Conservation (phyloP, 2,329 filamentous ascomycete species). For the Talaromyces sp. region DNA sequence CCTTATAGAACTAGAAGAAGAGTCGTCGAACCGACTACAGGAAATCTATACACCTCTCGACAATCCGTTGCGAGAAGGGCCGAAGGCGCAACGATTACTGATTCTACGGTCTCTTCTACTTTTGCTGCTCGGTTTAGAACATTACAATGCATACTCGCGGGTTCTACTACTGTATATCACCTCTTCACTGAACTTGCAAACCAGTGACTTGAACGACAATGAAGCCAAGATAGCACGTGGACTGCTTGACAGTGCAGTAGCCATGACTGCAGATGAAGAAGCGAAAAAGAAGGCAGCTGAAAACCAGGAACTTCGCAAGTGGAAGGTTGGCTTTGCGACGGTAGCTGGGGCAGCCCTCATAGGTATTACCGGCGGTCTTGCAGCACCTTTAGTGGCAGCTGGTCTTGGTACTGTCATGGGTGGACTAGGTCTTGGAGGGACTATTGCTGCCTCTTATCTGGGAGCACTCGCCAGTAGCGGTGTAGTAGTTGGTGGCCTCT, state of each 20-base stretch:
- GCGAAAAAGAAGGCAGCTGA: constrained; percentile 68
- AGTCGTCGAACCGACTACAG: constrained; percentile 28
- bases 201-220: constrained; percentile 62
- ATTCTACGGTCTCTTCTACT: constrained; percentile 70
- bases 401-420: constrained; percentile 76
- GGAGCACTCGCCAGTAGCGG: constrained; percentile 76
- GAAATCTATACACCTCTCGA: constrained; percentile 56
- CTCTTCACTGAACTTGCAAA: constrained; percentile 66
- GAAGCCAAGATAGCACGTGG: constrained; percentile 72
- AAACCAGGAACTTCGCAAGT: constrained; percentile 61
- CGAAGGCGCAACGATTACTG: constrained; percentile 52
- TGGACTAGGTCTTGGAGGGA: constrained; percentile 69
- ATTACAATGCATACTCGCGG: constrained; percentile 71
- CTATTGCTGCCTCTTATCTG: constrained; percentile 71
- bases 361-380: constrained; percentile 74
- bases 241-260: constrained; percentile 69
- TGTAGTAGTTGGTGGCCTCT: constrained; percentile 75
- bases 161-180: constrained; percentile 66
- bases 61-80: constrained; percentile 51
- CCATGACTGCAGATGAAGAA: constrained; percentile 73
- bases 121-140: constrained; percentile 69
- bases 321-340: constrained; percentile 81
- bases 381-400: constrained; percentile 70
- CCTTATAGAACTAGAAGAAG: constrained; percentile 25
- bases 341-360: constrained; percentile 85